phyloP scores from a whole-genome alignment of 768 basidiomycete genomes.

The Serendipita sp. region DNA sequence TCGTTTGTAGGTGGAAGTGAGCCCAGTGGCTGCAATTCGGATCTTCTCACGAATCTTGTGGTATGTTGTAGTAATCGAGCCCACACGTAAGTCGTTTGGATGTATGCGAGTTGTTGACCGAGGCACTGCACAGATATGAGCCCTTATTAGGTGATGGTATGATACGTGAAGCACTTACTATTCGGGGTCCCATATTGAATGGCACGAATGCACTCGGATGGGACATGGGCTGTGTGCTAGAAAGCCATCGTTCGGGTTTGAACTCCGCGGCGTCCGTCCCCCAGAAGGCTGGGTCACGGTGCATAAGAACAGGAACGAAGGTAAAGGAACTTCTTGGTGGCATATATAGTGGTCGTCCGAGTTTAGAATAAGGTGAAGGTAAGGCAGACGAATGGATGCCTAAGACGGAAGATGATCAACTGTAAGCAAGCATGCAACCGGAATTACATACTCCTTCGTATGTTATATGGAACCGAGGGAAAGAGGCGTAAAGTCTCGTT shows the following conservation, averaged over 20 bases:
- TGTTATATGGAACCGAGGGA: slow-evolving; percentile 64
- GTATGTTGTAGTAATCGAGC: slow-evolving; percentile 51
- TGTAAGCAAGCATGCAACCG: too few species aligned
- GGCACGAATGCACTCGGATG: slow-evolving; percentile 41
- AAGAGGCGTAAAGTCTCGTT: slow-evolving; percentile 67
- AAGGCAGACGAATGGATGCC: slow-evolving; percentile 34
- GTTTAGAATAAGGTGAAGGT: slow-evolving; percentile 30
- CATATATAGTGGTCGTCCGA: slow-evolving; percentile 31
- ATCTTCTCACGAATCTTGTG: slow-evolving; percentile 40
- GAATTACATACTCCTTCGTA: slow-evolving; percentile 28
- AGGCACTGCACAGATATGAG: slow-evolving; percentile 33
- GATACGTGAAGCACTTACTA: slow-evolving; percentile 21
- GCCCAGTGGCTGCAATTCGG: slow-evolving; percentile 43
- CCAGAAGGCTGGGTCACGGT: slow-evolving; percentile 55
- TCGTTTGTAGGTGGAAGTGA: slow-evolving; percentile 37
- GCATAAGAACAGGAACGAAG: slow-evolving; percentile 46
- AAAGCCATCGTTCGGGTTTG: slow-evolving; percentile 64
- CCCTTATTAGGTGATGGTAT: background rate
- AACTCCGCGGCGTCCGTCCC: slow-evolving; percentile 64
- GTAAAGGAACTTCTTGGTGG: slow-evolving; percentile 41
- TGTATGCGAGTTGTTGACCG: slow-evolving; percentile 61
- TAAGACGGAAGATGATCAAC: slow-evolving; percentile 15
- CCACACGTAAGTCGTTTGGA: slow-evolving; percentile 60
- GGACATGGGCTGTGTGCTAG: slow-evolving; percentile 39
- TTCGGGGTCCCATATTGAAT: slow-evolving; percentile 56